These are phyloP conservation scores for Kodamaea anthophila DNA, from an alignment of 1,139 yeast species.

Conservation along the genomic window DNA sequence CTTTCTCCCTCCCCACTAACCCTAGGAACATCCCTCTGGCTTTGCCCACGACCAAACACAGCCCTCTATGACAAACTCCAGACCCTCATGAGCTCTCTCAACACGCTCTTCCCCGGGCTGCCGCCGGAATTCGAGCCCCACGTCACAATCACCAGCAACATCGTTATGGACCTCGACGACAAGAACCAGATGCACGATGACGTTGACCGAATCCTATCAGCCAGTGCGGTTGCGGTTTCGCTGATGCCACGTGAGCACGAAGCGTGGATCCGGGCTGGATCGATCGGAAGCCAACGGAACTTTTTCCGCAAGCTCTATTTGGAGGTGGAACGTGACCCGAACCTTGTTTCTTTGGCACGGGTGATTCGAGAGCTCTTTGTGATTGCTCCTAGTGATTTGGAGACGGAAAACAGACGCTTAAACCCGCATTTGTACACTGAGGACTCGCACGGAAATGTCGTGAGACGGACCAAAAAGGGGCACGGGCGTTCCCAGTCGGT, in stretches of 20 bases:
- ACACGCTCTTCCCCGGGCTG: slow-evolving; percentile 66
- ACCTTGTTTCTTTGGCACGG: slow-evolving; percentile 58
- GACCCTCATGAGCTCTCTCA: slow-evolving; percentile 58
- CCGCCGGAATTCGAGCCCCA: slow-evolving; percentile 68
- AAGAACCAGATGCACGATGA: slow-evolving; percentile 41
- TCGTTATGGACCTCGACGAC: slow-evolving; percentile 37
- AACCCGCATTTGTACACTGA: slow-evolving; percentile 39
- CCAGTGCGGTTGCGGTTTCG: slow-evolving; percentile 60
- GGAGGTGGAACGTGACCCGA: slow-evolving; percentile 49
- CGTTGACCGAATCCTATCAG: slow-evolving; percentile 55
- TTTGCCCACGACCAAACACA: slow-evolving; percentile 57
- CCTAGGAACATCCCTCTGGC: slow-evolving; percentile 64
- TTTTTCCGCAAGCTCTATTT: slow-evolving; percentile 50
- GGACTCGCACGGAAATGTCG: slow-evolving; percentile 30
- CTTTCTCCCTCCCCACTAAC: no score
- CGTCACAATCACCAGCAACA: slow-evolving; percentile 63
- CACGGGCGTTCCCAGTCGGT: slow-evolving; percentile 8
- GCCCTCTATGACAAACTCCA: slow-evolving; percentile 51
- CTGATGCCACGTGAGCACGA: slow-evolving; percentile 37
- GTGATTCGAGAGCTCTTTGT: slow-evolving; percentile 68
- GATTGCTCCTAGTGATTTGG: slow-evolving; percentile 33
- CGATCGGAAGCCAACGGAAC: slow-evolving; percentile 31
- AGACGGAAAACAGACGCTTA: slow-evolving; percentile 27
- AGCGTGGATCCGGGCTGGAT: slow-evolving; percentile 34
- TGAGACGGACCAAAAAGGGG: slow-evolving; percentile 20